These are phyloP conservation scores for Exophiala phaeomuriformis DNA, from an alignment of 2,329 filamentous ascomycete species.

Conservation along the genomic window DNA sequence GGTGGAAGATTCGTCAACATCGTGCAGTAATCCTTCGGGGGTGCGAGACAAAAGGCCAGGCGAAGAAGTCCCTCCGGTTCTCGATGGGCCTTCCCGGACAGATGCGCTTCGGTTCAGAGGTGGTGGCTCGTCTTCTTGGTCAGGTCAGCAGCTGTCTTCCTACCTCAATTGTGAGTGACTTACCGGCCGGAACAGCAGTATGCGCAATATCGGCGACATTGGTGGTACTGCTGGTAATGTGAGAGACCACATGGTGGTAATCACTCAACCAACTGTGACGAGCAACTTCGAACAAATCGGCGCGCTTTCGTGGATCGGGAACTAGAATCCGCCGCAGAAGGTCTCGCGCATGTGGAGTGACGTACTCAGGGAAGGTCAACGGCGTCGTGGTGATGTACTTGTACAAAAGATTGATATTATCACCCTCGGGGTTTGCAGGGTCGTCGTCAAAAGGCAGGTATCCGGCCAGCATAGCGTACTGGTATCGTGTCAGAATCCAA, in stretches of 20 bases:
- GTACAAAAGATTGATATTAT: constrained; percentile 98
- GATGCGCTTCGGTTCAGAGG: constrained; percentile 78
- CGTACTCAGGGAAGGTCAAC: constrained; percentile 96
- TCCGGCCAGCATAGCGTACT: constrained; percentile 98
- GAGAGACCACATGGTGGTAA: constrained; percentile 90
- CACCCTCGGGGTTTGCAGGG: constrained; percentile 93
- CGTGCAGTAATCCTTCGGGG: constrained; percentile 15
- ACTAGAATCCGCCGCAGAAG: constrained; percentile 88
- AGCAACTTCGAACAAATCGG: constrained; percentile 93
- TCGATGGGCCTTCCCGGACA: constrained; percentile 58
- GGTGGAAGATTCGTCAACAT: constrained; percentile 55
- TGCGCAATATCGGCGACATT: constrained; percentile 78
- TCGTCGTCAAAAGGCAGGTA: constrained; percentile 98
- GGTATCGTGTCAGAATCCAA: constrained; percentile 15
- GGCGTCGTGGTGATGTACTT: constrained; percentile 98
- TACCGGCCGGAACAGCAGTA: constrained; percentile 58
- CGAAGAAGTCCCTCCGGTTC: constrained; percentile 6
- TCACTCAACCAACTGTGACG: constrained; percentile 97
- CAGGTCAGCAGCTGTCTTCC: background rate
- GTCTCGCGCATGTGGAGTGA: constrained; percentile 91
- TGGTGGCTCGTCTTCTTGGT: constrained; percentile 49
- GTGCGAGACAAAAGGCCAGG: constrained; percentile 39
- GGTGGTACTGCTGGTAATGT: constrained; percentile 93
- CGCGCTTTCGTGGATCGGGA: constrained; percentile 86
- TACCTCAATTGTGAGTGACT: constrained; percentile 24